Conservation (phyloP, 2,329 filamentous ascomycete species). For the Ophiocordyceps robertsii region DNA sequence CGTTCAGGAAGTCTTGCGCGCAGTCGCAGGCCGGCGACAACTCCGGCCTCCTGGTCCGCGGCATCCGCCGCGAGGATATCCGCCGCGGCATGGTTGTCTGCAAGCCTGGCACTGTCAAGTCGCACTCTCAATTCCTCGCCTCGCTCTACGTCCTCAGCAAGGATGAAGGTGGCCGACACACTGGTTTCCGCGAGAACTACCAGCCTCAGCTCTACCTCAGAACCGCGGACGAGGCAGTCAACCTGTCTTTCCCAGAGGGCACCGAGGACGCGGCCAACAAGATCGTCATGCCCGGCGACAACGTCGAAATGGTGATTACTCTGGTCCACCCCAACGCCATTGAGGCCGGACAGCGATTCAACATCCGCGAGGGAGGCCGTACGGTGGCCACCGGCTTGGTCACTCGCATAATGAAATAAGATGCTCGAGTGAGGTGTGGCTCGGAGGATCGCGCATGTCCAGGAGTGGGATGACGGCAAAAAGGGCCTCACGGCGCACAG, state of each 20-base stretch:
- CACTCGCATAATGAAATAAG: conserved; percentile 55
- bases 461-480: conserved; percentile 3
- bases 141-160: conserved; percentile 96
- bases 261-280: conserved; percentile 57
- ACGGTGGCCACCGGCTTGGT: conserved; percentile 76
- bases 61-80: conserved; percentile 91
- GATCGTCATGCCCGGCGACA: conserved; percentile 97
- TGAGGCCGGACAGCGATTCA: conserved; percentile 90
- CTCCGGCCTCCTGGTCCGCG: conserved; percentile 91
- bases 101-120: conserved; percentile 70
- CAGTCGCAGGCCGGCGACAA: conserved; percentile 95
- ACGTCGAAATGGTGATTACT: conserved; percentile 89
- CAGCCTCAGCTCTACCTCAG: conserved; percentile 92
- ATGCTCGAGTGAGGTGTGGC: neutral
- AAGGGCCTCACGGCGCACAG: conserved; percentile 3
- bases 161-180: conserved; percentile 96
- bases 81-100: conserved; percentile 88
- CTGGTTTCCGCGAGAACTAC: conserved; percentile 92
- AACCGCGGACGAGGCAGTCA: conserved; percentile 70
- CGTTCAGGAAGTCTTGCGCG: conserved; percentile 99
- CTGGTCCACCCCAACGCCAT: conserved; percentile 77
- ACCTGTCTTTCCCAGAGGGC: conserved; percentile 77
- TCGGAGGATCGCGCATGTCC: neutral
- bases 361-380: conserved; percentile 91
- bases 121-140: conserved; percentile 81